Evolutionary conservation across 768 basidiomycete genomes (phyloP).

Genomic region (Paxillus rubicundulus): DNA sequence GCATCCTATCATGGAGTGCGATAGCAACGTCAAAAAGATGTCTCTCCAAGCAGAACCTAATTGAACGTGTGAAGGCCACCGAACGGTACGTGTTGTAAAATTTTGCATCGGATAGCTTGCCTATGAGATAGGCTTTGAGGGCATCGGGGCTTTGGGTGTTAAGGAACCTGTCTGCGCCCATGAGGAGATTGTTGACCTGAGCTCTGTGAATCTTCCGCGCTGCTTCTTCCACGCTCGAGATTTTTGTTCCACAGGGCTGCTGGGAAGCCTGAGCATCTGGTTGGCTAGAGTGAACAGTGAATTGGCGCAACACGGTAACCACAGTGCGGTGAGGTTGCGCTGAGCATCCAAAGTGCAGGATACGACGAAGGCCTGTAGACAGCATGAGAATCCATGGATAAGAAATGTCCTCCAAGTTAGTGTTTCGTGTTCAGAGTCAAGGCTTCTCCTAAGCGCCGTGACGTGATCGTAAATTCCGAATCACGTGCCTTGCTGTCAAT

Average conservation of each 20-base stretch:
- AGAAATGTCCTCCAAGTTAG: background rate
- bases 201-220: constrained; percentile 19
- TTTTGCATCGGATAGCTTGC: constrained; percentile 19
- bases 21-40: constrained; percentile 38
- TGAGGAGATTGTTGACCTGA: constrained; percentile 26
- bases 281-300: background rate
- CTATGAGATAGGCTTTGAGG: constrained; percentile 22
- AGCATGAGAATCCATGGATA: constrained; percentile 3
- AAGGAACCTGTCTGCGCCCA: constrained; percentile 26
- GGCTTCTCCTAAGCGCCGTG: background rate
- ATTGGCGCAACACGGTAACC: background rate
- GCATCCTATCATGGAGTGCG: constrained; percentile 42
- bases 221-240: background rate
- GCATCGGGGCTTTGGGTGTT: constrained; percentile 18
- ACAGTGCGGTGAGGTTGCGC: background rate
- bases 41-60: constrained; percentile 41
- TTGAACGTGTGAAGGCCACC: constrained; percentile 37
- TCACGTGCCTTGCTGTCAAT: background rate
- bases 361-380: constrained; percentile 4
- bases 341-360: background rate
- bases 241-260: background rate
- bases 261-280: background rate
- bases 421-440: background rate
- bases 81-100: constrained; percentile 30
- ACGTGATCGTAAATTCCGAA: constrained; percentile 13